A percentile compares a stretch with the other conserved stretches of the same genome.
phyloP scores from a whole-genome alignment of 441 rosid species.

The Populus hybrid region DNA sequence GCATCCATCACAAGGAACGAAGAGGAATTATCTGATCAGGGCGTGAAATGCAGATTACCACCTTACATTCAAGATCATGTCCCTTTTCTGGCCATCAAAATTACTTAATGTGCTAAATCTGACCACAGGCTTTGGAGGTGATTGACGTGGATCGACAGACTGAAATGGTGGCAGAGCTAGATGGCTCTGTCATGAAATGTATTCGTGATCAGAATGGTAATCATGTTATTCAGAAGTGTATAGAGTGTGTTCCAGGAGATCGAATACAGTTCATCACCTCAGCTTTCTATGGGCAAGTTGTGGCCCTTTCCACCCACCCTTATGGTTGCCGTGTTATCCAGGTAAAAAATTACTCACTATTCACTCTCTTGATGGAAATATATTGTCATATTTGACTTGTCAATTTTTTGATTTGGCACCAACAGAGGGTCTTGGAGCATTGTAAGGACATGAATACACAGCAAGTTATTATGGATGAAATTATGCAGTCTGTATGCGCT shows the following conservation, averaged over 20 bases:
- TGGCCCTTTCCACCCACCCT: slow-evolving; percentile 84
- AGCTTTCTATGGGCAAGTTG: slow-evolving; percentile 78
- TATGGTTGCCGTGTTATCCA: slow-evolving; percentile 96
- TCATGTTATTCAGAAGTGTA: slow-evolving; percentile 95
- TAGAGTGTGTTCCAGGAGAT: slow-evolving; percentile 82
- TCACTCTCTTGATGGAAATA: slow-evolving; percentile 11
- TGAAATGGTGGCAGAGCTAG: slow-evolving; percentile 79
- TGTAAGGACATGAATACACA: slow-evolving; percentile 61
- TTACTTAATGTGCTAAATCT: slow-evolving; percentile 18
- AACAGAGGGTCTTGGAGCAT: slow-evolving; percentile 86
- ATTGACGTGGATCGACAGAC: slow-evolving; percentile 71
- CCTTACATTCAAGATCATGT: neutral
- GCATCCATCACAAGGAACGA: neutral
- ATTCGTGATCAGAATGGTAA: slow-evolving; percentile 96
- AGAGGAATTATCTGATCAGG: neutral
- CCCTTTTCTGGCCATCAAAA: slow-evolving; percentile 10
- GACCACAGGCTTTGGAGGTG: slow-evolving; percentile 81
- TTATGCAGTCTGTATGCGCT: slow-evolving; percentile 71
- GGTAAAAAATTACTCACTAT: slow-evolving; percentile 35
- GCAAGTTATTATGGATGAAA: slow-evolving; percentile 73
- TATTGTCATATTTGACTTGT: slow-evolving; percentile 10
- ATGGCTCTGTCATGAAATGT: slow-evolving; percentile 85
- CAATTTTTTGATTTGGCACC: slow-evolving; percentile 16
- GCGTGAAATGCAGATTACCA: neutral
- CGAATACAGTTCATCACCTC: slow-evolving; percentile 74